These are phyloP conservation scores for Rhodotorula paludigena DNA, from an alignment of 768 basidiomycete genomes.

Conservation along the genomic window DNA sequence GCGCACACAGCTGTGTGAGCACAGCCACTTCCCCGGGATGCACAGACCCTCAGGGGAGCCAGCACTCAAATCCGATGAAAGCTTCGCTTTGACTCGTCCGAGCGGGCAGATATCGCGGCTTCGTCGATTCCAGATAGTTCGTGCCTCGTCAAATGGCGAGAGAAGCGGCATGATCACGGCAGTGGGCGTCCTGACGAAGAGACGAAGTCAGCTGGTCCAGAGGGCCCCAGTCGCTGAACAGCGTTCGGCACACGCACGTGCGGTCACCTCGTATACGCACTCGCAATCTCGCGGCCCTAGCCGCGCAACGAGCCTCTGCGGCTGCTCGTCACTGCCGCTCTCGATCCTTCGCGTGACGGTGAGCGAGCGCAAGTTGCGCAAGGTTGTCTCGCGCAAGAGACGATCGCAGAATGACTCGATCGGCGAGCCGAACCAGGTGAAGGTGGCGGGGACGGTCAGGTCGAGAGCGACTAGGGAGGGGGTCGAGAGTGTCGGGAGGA, in stretches of 20 bases:
- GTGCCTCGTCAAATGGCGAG: too few relatives aligned
- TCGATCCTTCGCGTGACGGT: background rate
- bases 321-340: background rate
- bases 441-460: background rate
- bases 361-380: background rate
- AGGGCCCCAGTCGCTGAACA: background rate
- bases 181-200: background rate
- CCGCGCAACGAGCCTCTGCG: background rate
- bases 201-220: too few relatives aligned
- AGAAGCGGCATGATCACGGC: background rate
- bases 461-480: background rate
- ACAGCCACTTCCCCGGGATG: too few relatives aligned
- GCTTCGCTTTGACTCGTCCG: too few relatives aligned
- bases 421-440: background rate
- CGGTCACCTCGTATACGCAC: background rate
- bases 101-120: too few relatives aligned
- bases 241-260: background rate
- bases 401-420: background rate
- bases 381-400: background rate
- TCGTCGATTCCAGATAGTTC: too few relatives aligned
- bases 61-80: too few relatives aligned
- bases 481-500: background rate
- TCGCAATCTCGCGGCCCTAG: background rate
- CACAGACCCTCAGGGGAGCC: too few relatives aligned
- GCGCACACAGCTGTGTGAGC: too few relatives aligned